Base-by-base conservation (phyloP, 805 yeast species). In the Lachancea cidri region DNA sequence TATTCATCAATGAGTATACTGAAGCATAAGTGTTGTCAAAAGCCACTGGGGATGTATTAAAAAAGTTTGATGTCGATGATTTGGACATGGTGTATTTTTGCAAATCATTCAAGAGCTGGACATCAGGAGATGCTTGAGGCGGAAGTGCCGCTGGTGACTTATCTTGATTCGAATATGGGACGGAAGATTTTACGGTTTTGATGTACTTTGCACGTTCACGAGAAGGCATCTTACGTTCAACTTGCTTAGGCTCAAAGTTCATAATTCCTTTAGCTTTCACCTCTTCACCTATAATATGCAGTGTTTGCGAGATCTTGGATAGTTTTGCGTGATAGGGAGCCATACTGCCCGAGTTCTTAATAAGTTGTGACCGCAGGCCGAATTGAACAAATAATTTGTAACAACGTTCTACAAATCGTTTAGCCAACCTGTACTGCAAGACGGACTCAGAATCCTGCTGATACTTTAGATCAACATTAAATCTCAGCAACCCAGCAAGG, bases 1-100 rank as follows among this genome's bases (percentile, higher is more conserved):
- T 79, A 31, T 67, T 63, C 24, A 83, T 80, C 44, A 91, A 70
- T 19, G 81, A 76, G 58, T 77, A 93, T 32, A 89, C 65, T 13
- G 80, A 68, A 38, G 81, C 74, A 58, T 81, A 86, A n/a, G 71
- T 62, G 40, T 64, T 62, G 43, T 65, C 66, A 25, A 65, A 60
- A 1, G 76, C 67, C 44, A 60, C 42, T 35, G 66, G 47, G 45
- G 67, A 57, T 24, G 60, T 54, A 35, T 65, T 61, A 33, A 62
- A 58, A 34, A 67, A 65, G 15, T 43, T 45, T 8, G 57, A 42
- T 24, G 48, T 48, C 3, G 47, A 36, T 29, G 36, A 32, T 36
- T 58, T 61, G 4, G 56, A 46, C 47, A 56, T 48, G 9, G 65
- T 47, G 37, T 61, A 61, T 20, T 53, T 47, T 41, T 55, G 62